Conservation (phyloP, 208 protist species). For the Herpetomonas tarakana region DNA sequence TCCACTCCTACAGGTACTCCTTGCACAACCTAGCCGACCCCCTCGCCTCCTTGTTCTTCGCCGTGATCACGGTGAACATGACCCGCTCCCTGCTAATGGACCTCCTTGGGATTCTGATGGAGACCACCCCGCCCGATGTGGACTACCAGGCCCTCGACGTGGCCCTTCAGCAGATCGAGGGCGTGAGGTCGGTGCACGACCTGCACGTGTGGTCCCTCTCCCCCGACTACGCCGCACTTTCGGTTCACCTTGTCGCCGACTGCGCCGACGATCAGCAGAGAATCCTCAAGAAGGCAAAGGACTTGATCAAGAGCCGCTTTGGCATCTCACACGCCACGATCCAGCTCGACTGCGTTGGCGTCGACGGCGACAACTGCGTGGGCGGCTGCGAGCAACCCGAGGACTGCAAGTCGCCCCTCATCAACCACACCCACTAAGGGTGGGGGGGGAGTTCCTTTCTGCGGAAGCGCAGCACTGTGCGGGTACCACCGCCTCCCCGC, state of each 20-base stretch:
- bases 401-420: constrained; percentile 1
- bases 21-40: constrained; percentile 88
- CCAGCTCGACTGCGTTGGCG: constrained; percentile 69
- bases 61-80: constrained; percentile 85
- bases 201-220: constrained; percentile 91
- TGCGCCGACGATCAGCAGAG: constrained; percentile 10
- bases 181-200: constrained; percentile 82
- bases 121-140: constrained; percentile 72
- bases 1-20: constrained; percentile 43
- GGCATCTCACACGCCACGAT: constrained; percentile 88
- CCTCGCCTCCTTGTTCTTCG: constrained; percentile 83
- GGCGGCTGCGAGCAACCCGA: constrained; percentile 20
- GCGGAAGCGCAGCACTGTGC: too few relatives aligned
- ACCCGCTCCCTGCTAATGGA: constrained; percentile 63
- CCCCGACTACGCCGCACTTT: constrained; percentile 70
- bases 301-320: constrained; percentile 47
- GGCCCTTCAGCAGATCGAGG: constrained; percentile 50
- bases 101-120: constrained; percentile 88
- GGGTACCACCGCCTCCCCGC: too few relatives aligned
- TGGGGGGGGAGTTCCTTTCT: too few relatives aligned
- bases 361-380: constrained; percentile 24
- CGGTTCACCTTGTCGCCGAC: constrained; percentile 74
- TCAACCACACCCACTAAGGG: constrained; percentile 10
- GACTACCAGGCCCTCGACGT: constrained; percentile 46
- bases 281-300: constrained; percentile 58